These are phyloP conservation scores for Podila clonocystis DNA, from an alignment of 192 early-diverging fungal genomes.

Conservation along the genomic window DNA sequence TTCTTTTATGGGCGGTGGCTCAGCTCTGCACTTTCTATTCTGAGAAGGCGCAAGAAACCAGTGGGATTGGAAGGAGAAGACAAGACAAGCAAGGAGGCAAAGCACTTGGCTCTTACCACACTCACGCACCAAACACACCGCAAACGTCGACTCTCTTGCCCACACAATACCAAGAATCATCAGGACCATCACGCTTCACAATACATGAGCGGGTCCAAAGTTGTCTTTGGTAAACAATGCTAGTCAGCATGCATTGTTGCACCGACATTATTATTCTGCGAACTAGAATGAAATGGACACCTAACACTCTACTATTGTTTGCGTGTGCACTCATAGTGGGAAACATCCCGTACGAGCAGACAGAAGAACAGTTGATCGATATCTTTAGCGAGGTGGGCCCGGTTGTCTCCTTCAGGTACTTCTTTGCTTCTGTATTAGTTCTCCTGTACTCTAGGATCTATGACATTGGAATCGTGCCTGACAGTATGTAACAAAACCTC, in stretches of 20 bases:
- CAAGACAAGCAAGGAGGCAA: too few relatives aligned
- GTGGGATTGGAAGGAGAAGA: too few relatives aligned
- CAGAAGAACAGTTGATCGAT: constrained; percentile 92
- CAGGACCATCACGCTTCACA: not conserved
- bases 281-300: too few relatives aligned
- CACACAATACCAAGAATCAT: not conserved
- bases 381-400: constrained; percentile 95
- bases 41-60: not conserved
- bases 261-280: too few relatives aligned
- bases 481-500: not conserved
- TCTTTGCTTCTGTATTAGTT: not conserved
- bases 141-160: not conserved
- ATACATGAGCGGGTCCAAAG: constrained; percentile 48
- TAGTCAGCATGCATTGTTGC: not conserved
- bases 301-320: too few relatives aligned
- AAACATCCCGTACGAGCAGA: constrained; percentile 89
- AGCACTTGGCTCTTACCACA: too few relatives aligned
- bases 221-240: constrained; percentile 49
- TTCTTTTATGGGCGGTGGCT: not conserved
- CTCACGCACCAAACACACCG: too few relatives aligned
- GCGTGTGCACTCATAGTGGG: constrained; percentile 58
- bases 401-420: constrained; percentile 72
- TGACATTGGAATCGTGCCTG: too few relatives aligned
- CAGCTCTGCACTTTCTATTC: not conserved
- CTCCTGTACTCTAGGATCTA: too few relatives aligned